Evolutionary conservation across 2,329 filamentous ascomycete genomes (phyloP).

Genomic region (Onygenales sp.): DNA sequence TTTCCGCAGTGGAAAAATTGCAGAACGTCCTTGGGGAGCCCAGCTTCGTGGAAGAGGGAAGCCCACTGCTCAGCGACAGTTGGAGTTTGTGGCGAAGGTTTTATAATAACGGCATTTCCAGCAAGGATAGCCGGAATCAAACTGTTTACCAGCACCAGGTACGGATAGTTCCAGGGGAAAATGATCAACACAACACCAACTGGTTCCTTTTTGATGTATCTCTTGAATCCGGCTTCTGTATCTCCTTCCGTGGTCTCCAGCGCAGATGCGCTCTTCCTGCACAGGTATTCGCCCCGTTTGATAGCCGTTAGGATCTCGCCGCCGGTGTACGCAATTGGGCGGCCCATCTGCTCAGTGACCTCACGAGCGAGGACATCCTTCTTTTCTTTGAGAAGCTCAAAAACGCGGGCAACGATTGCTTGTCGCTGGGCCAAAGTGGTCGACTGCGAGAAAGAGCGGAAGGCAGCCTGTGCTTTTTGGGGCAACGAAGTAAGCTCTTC

Average conservation of each 20-base stretch:
- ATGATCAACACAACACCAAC: constrained; percentile 81
- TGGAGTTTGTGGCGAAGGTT: constrained; percentile 90
- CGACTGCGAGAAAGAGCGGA: constrained; percentile 66
- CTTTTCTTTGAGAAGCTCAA: constrained; percentile 59
- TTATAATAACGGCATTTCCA: constrained; percentile 85
- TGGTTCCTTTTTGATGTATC: constrained; percentile 81
- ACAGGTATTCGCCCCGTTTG: constrained; percentile 73
- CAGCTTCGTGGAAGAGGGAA: constrained; percentile 67
- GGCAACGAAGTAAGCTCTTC: constrained; percentile 65
- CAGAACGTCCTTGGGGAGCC: constrained; percentile 71
- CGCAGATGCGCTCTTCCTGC: constrained; percentile 58
- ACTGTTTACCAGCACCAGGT: constrained; percentile 86
- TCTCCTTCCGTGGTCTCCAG: constrained; percentile 63
- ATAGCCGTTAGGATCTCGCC: constrained; percentile 80
- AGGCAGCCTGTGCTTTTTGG: constrained; percentile 61
- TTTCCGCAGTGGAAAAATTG: constrained; percentile 90
- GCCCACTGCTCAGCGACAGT: constrained; percentile 80
- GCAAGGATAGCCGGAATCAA: constrained; percentile 83
- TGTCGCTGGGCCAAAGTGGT: constrained; percentile 68
- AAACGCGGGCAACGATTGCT: constrained; percentile 68
- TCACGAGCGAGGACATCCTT: constrained; percentile 76
- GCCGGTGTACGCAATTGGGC: constrained; percentile 77
- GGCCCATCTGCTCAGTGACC: constrained; percentile 88
- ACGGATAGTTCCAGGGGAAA: constrained; percentile 97
- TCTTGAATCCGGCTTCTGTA: constrained; percentile 75